Conservation (phyloP, 1,139 yeast species). For the Kodamaea fungicola region DNA sequence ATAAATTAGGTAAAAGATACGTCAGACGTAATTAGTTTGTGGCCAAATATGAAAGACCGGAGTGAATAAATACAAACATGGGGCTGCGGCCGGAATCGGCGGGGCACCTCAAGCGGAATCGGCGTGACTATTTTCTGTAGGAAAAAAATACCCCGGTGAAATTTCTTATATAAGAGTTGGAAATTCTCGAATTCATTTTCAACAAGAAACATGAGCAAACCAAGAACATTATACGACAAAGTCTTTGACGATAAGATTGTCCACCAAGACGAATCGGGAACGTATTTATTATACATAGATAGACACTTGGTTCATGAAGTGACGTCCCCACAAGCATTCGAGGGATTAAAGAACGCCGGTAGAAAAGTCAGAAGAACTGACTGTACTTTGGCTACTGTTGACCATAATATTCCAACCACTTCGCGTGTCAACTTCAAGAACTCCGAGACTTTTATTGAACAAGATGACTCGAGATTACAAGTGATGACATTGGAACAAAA, state of each 20-base stretch:
- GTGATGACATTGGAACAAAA: constrained; percentile 90
- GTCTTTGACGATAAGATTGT: constrained; percentile 94
- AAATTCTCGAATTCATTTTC: neutral
- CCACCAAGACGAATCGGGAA: constrained; percentile 82
- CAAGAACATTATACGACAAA: constrained; percentile 87
- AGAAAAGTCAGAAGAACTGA: constrained; percentile 88
- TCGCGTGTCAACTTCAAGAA: constrained; percentile 73
- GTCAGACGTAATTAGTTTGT: too few relatives aligned
- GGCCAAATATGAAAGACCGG: too few relatives aligned
- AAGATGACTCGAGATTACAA: constrained; percentile 88
- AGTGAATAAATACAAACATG: too few relatives aligned
- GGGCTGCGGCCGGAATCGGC: neutral
- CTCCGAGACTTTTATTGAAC: constrained; percentile 79
- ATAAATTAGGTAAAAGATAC: too few relatives aligned
- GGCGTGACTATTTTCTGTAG: constrained; percentile 1
- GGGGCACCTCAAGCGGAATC: constrained; percentile 1
- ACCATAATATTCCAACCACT: constrained; percentile 94
- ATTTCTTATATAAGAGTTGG: neutral
- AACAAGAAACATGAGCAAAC: constrained; percentile 7
- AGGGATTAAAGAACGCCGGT: constrained; percentile 84
- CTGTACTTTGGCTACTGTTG: constrained; percentile 96
- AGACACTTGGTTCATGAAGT: constrained; percentile 98
- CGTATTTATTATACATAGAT: constrained; percentile 83
- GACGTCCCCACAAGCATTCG: constrained; percentile 98
- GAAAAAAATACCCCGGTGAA: constrained; percentile 2